These are phyloP conservation scores for Aspergillus egyptiacus DNA, from an alignment of 495 filamentous ascomycete species.

Conservation along the genomic window DNA sequence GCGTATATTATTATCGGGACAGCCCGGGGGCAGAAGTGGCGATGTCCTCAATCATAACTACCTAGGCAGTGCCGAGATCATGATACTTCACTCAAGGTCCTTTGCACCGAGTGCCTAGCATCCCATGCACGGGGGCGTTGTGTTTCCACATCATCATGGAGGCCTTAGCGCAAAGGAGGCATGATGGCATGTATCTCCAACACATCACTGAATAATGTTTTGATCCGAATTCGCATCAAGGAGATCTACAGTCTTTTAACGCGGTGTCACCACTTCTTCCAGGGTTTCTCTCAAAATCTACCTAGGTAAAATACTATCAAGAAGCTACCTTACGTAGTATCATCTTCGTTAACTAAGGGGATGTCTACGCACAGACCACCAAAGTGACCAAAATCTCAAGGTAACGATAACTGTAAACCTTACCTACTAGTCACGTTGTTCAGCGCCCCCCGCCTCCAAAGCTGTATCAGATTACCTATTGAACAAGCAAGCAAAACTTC, in stretches of 20 bases:
- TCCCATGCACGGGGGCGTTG: conserved; percentile 14
- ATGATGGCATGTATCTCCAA: not conserved
- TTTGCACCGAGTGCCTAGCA: conserved; percentile 7
- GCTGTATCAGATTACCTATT: not conserved
- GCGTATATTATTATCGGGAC: no score
- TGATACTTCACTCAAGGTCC: not conserved
- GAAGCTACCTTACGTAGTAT: no score
- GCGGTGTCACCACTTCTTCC: no score
- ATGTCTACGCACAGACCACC: not conserved
- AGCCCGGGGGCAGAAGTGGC: not conserved
- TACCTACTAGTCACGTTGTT: not conserved
- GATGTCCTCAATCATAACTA: not conserved
- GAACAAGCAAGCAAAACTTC: not conserved
- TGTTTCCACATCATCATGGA: conserved; percentile 11
- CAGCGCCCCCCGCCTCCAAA: not conserved
- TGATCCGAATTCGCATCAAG: no score
- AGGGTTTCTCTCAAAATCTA: no score
- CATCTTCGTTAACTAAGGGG: no score
- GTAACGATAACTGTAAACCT: not conserved
- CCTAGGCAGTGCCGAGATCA: no score
- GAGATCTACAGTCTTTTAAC: no score
- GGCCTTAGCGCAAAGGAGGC: conserved; percentile 4
- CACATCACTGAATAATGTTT: not conserved
- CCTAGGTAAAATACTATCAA: no score
- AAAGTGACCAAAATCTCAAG: no score